Evolutionary conservation across 805 yeast species (phyloP).

Genomic region (Cyberlindnera subsufficiens): DNA sequence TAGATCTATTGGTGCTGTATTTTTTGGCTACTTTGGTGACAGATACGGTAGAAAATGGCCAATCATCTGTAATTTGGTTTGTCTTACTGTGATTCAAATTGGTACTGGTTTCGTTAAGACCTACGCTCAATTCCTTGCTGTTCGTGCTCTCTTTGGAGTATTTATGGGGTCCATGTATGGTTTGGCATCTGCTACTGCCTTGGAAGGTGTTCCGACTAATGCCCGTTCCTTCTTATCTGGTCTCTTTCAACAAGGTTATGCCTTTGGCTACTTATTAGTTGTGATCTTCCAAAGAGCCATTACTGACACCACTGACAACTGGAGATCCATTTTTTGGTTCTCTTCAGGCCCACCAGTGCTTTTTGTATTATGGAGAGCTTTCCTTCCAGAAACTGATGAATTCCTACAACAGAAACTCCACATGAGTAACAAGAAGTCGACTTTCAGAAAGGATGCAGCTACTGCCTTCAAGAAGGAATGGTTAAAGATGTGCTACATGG

Average conservation of each 20-base stretch:
- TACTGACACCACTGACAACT: conserved; percentile 43
- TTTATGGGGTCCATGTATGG: conserved; percentile 48
- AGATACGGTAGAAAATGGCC: conserved; percentile 60
- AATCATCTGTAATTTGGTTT: conserved; percentile 36
- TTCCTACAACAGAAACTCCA: conserved; percentile 37
- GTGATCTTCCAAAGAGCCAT: conserved; percentile 63
- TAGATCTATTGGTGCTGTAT: conserved; percentile 58
- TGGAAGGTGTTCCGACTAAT: conserved; percentile 42
- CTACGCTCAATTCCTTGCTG: conserved; percentile 52
- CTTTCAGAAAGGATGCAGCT: conserved; percentile 28
- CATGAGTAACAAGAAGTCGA: conserved; percentile 25
- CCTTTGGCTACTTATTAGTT: conserved; percentile 61
- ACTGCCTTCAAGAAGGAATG: conserved; percentile 42
- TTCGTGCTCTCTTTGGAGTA: conserved; percentile 56
- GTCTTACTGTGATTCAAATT: conserved; percentile 49
- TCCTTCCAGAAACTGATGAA: conserved; percentile 48
- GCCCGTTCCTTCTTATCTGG: conserved; percentile 59
- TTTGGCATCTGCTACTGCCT: conserved; percentile 35
- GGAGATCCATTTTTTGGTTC: conserved; percentile 69
- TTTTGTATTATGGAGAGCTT: conserved; percentile 35
- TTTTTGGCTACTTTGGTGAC: conserved; percentile 58
- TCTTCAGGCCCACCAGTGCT: conserved; percentile 52
- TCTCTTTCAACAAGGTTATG: conserved; percentile 76
- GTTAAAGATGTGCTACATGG: conserved; percentile 51
- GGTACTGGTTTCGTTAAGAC: conserved; percentile 59